Evolutionary conservation across 1,284 basidiomycete species (phyloP).

Genomic region (Apiotrichum akiyoshidainum): DNA sequence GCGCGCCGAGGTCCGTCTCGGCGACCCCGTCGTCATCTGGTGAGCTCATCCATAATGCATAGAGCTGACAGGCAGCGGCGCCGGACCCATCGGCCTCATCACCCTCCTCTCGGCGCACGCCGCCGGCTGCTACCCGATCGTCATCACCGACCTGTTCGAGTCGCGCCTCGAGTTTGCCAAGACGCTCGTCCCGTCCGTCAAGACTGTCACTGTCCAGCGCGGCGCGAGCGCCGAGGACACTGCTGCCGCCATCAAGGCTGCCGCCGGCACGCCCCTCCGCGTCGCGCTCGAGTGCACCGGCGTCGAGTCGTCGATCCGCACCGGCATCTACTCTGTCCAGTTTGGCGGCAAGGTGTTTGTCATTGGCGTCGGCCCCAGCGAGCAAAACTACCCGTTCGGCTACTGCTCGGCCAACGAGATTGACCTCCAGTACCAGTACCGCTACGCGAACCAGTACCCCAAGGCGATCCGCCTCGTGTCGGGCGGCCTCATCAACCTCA

Average conservation of each 20-base stretch:
- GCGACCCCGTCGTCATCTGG: conserved; percentile 54
- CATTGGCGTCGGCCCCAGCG: conserved; percentile 56
- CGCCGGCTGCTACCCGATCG: conserved; percentile 57
- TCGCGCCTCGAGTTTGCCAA: conserved; percentile 56
- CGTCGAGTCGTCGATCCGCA: conserved; percentile 79
- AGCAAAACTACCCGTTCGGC: conserved; percentile 54
- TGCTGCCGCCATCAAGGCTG: conserved; percentile 42
- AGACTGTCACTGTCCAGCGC: conserved; percentile 48
- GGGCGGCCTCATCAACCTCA: conserved; percentile 76
- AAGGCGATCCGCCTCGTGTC: conserved; percentile 77
- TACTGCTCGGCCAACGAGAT: conserved; percentile 56
- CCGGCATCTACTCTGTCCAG: conserved; percentile 61
- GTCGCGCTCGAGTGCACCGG: conserved; percentile 61
- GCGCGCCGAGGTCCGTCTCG: conserved; percentile 53
- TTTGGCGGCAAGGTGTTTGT: conserved; percentile 56
- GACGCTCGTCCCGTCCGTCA: conserved; percentile 53
- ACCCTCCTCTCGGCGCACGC: conserved; percentile 55
- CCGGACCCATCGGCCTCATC: conserved; percentile 57
- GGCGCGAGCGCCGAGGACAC: conserved; percentile 38
- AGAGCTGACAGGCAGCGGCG: conserved; percentile 37
- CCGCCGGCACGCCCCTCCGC: conserved; percentile 38
- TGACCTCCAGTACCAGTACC: conserved; percentile 55
- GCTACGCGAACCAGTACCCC: conserved; percentile 60
- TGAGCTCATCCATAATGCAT: conserved; percentile 20
- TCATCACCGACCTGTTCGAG: conserved; percentile 55